Evolutionary conservation across 2,329 filamentous ascomycete species (phyloP).

Genomic region (Thelonectria discophora): DNA sequence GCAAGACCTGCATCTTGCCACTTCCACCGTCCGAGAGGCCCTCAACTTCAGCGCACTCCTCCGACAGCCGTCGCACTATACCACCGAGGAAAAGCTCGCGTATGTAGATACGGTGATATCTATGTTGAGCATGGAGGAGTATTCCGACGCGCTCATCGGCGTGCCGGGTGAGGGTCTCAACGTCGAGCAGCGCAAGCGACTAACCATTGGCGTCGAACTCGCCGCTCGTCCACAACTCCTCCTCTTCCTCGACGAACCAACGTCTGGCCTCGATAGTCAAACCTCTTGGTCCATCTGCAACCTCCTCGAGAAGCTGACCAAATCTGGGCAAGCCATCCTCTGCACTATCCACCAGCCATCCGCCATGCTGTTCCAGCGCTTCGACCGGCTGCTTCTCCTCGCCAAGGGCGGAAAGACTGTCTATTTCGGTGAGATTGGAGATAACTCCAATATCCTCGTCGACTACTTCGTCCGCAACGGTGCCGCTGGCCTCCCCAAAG

Average conservation of each 20-base stretch:
- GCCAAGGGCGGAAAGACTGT: slow-evolving; percentile 69
- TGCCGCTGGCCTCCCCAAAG: slow-evolving; percentile 57
- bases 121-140: slow-evolving; percentile 69
- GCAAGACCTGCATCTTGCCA: slow-evolving; percentile 83
- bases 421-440: slow-evolving; percentile 68
- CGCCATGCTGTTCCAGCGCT: slow-evolving; percentile 56
- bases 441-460: slow-evolving; percentile 49
- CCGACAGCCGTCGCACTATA: slow-evolving; percentile 75
- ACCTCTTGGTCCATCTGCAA: slow-evolving; percentile 66
- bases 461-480: slow-evolving; percentile 71
- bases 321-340: slow-evolving; percentile 57
- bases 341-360: slow-evolving; percentile 60
- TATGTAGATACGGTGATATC: slow-evolving; percentile 81
- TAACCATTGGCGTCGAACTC: slow-evolving; percentile 66
- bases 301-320: slow-evolving; percentile 66
- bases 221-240: slow-evolving; percentile 63
- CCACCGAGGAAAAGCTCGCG: slow-evolving; percentile 75
- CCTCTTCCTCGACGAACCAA: slow-evolving; percentile 67
- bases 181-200: slow-evolving; percentile 65
- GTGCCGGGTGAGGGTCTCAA: slow-evolving; percentile 65
- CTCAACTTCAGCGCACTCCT: slow-evolving; percentile 82
- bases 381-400: slow-evolving; percentile 67
- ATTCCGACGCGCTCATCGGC: slow-evolving; percentile 69
- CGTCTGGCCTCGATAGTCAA: slow-evolving; percentile 67
- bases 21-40: slow-evolving; percentile 83